Conservation (phyloP, 1,284 basidiomycete genomes). For the Melampsora americana region DNA sequence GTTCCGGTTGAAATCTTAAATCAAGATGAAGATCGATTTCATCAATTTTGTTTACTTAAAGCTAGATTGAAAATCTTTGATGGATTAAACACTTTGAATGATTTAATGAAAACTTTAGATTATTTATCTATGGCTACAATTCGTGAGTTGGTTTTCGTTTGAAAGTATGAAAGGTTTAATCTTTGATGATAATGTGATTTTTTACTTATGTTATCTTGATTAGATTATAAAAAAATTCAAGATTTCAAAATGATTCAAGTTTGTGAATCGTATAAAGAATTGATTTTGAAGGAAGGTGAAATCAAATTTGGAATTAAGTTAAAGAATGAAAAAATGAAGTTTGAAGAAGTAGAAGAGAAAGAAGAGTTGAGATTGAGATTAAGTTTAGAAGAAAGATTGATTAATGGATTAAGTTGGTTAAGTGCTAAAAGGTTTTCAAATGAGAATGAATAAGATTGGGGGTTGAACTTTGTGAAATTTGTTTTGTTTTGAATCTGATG, state of each 20-base stretch:
- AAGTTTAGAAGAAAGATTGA: background rate
- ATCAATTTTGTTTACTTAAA: background rate
- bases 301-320: background rate
- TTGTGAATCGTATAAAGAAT: background rate
- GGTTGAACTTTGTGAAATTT: too few species aligned
- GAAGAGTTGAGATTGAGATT: background rate
- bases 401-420: background rate
- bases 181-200: too few species aligned
- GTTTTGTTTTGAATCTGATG: background rate
- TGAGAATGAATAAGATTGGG: too few species aligned
- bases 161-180: too few species aligned
- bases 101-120: background rate
- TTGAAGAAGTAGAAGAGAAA: background rate
- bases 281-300: background rate
- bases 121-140: background rate
- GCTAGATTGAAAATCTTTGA: conserved; percentile 1
- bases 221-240: background rate
- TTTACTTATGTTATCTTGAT: background rate
- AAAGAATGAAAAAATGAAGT: background rate
- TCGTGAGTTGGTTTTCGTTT: background rate
- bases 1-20: background rate
- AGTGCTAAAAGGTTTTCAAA: background rate
- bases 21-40: background rate
- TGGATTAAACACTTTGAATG: background rate
- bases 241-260: background rate